phyloP scores from a whole-genome alignment of 2,329 filamentous ascomycete species.

The Colletotrichum endophyticum region DNA sequence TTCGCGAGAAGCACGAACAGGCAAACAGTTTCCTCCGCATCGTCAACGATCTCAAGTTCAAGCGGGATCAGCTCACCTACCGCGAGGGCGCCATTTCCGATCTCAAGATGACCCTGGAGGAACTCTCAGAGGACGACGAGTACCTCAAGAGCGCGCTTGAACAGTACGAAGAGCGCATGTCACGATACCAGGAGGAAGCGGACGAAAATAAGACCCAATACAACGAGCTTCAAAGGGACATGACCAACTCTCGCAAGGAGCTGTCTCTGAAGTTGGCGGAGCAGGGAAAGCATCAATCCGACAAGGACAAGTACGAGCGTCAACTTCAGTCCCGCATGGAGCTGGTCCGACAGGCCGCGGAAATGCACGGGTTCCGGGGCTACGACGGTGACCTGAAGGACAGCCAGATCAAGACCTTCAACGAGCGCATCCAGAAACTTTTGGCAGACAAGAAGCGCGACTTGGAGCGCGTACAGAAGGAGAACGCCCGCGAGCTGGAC shows the following conservation, averaged over 20 bases:
- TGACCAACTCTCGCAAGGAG: slow-evolving; percentile 48
- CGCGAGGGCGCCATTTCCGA: slow-evolving; percentile 74
- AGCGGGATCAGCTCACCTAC: slow-evolving; percentile 74
- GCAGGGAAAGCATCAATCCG: slow-evolving; percentile 80
- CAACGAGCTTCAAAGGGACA: slow-evolving; percentile 61
- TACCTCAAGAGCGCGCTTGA: slow-evolving; percentile 74
- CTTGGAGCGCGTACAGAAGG: slow-evolving; percentile 74
- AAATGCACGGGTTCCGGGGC: slow-evolving; percentile 79
- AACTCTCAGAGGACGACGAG: slow-evolving; percentile 79
- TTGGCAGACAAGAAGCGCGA: slow-evolving; percentile 79
- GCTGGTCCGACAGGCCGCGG: slow-evolving; percentile 80
- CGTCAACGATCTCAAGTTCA: slow-evolving; percentile 76
- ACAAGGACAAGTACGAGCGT: slow-evolving; percentile 85
- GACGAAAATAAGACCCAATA: slow-evolving; percentile 69
- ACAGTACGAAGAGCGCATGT: slow-evolving; percentile 79
- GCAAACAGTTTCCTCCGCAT: slow-evolving; percentile 77
- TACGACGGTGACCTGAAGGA: slow-evolving; percentile 83
- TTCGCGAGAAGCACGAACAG: slow-evolving; percentile 72
- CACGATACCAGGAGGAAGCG: slow-evolving; percentile 67
- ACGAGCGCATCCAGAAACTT: slow-evolving; percentile 76
- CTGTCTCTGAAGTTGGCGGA: slow-evolving; percentile 64
- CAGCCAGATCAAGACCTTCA: slow-evolving; percentile 75
- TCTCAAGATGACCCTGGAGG: slow-evolving; percentile 74
- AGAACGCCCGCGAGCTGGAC: slow-evolving; percentile 76
- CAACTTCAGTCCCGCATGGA: slow-evolving; percentile 74